A percentile compares a stretch with the other conserved stretches of the same genome.
Conservation (phyloP, 2,329 filamentous ascomycete species). For the Botrytis elliptica region DNA sequence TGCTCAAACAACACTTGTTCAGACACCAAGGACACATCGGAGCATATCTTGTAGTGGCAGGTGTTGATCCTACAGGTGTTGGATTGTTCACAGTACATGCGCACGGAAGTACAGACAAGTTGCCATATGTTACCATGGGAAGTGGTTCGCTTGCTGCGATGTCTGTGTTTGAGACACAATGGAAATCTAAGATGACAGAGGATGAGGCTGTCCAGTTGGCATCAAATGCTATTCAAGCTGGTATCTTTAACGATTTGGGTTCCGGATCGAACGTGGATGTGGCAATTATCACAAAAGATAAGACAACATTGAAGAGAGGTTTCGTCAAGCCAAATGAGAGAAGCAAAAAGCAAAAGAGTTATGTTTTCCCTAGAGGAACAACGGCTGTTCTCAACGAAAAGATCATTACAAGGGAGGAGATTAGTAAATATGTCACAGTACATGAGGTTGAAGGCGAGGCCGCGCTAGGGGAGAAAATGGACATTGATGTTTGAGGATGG, state of each 20-base stretch:
- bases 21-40: slow-evolving; percentile 97
- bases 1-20: slow-evolving; percentile 99
- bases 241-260: slow-evolving; percentile 98
- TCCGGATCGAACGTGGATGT: slow-evolving; percentile 98
- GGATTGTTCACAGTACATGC: slow-evolving; percentile 98
- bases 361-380: slow-evolving; percentile 86
- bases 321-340: slow-evolving; percentile 92
- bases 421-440: slow-evolving; percentile 90
- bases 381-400: slow-evolving; percentile 95
- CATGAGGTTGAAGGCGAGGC: slow-evolving; percentile 65
- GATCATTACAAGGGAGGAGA: slow-evolving; percentile 89
- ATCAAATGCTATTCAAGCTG: slow-evolving; percentile 85
- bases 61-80: slow-evolving; percentile 90
- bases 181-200: slow-evolving; percentile 74
- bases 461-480: slow-evolving; percentile 68
- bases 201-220: slow-evolving; percentile 82
- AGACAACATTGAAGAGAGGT: slow-evolving; percentile 90
- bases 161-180: slow-evolving; percentile 96
- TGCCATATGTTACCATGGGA: slow-evolving; percentile 99
- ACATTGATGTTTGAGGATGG: slow-evolving; percentile 56
- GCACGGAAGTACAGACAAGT: slow-evolving; percentile 96
- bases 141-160: slow-evolving; percentile 94
- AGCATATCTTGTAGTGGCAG: slow-evolving; percentile 94
- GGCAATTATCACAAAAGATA: slow-evolving; percentile 90
- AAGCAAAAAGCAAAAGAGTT: slow-evolving; percentile 87